Conservation (phyloP, 2,329 filamentous ascomycete species). For the Aspergillus candidus region DNA sequence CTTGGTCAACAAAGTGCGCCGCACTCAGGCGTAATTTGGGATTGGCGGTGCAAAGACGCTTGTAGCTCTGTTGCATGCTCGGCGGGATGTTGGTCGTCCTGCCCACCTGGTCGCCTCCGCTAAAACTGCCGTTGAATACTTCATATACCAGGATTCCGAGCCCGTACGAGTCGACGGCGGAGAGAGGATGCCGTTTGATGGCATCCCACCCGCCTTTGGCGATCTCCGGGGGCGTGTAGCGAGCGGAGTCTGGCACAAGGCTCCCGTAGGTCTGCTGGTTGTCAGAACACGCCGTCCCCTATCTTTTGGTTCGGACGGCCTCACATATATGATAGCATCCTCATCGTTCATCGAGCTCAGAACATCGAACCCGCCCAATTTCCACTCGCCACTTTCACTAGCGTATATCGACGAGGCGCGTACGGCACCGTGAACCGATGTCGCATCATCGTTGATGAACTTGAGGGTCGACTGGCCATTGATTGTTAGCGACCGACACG, state of each 20-base stretch:
- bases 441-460: conserved; percentile 91
- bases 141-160: conserved; percentile 82
- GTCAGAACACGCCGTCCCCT: conserved; percentile 11
- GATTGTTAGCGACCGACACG: not conserved
- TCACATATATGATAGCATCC: conserved; percentile 80
- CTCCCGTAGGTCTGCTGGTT: conserved; percentile 68
- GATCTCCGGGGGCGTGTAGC: conserved; percentile 84
- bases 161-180: conserved; percentile 80
- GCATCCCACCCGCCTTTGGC: conserved; percentile 83
- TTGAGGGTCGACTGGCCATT: conserved; percentile 70
- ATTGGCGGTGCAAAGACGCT: conserved; percentile 78
- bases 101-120: conserved; percentile 68
- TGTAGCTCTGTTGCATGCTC: conserved; percentile 86
- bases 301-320: conserved; percentile 11
- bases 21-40: conserved; percentile 83
- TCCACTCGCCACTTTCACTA: conserved; percentile 97
- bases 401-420: conserved; percentile 84
- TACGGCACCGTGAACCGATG: conserved; percentile 83
- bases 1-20: conserved; percentile 83
- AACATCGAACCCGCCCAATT: conserved; percentile 86
- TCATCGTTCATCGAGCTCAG: conserved; percentile 95
- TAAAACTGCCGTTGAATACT: conserved; percentile 81
- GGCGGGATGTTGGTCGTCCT: conserved; percentile 82
- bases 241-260: conserved; percentile 73
- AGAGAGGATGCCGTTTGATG: conserved; percentile 74